These are phyloP conservation scores for Rhipidocladum racemiflorum DNA, from an alignment of 176 grass and related monocot genomes.

Conservation along the genomic window DNA sequence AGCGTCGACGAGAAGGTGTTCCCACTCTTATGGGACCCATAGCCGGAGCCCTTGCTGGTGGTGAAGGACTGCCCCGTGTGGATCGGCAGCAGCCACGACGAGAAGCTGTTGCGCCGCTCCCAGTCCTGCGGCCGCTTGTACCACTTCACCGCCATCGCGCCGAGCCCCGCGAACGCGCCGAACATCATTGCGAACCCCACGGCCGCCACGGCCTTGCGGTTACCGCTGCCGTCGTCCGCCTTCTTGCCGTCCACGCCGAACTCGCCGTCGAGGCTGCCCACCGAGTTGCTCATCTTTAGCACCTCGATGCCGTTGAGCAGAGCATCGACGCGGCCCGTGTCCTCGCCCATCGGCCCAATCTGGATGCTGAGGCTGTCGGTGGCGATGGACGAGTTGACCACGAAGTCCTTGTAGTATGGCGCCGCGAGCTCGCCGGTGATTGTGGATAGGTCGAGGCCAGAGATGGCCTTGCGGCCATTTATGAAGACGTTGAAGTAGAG, in stretches of 20 bases:
- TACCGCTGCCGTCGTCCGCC: constrained; percentile 39
- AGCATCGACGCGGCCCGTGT: constrained; percentile 62
- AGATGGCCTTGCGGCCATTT: constrained; percentile 62
- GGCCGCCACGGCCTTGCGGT: constrained; percentile 48
- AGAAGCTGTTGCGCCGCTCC: constrained; percentile 91
- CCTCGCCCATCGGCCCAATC: constrained; percentile 61
- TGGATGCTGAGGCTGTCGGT: constrained; percentile 48
- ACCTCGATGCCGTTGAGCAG: constrained; percentile 92
- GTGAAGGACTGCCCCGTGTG: constrained; percentile 73
- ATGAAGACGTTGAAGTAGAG: constrained; percentile 95
- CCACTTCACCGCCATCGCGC: constrained; percentile 85
- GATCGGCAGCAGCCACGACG: constrained; percentile 89
- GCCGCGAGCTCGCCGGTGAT: constrained; percentile 54
- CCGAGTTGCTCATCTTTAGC: constrained; percentile 83
- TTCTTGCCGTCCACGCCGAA: constrained; percentile 81
- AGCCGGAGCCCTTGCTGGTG: constrained; percentile 53
- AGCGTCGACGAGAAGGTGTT: constrained; percentile 73
- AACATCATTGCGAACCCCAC: constrained; percentile 88
- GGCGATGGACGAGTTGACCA: constrained; percentile 45
- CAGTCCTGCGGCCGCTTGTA: constrained; percentile 80
- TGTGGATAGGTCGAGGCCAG: constrained; percentile 74
- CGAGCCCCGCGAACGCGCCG: constrained; percentile 74
- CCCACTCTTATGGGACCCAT: constrained; percentile 72
- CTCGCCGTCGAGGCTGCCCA: constrained; percentile 81
- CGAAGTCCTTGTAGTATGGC: constrained; percentile 90